Base-by-base conservation (phyloP, 371 early-diverging fungal species). In the Mortierella sp. region DNA sequence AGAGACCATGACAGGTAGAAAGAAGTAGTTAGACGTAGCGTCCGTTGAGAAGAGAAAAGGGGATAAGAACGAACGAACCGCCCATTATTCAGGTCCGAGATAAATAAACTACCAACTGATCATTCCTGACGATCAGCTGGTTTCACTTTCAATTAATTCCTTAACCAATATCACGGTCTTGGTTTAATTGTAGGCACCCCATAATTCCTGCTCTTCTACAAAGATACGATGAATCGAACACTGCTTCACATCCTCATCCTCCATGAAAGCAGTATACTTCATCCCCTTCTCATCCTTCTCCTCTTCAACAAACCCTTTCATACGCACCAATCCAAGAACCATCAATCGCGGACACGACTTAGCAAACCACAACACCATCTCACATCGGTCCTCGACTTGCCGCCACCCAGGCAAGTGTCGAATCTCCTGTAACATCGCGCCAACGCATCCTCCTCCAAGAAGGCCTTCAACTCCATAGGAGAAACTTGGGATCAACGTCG, bases 351-450 rank as follows among this genome's bases (percentile, higher is more conserved):
- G 63, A 60, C 31, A 60, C 34, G 19, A 31, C 26, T 19, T 60
- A 14, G 63, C 63, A 60, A 60, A 60, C 63, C 31, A 60, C 63
- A 60, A 31, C 63, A 60, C 34, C 63, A 60, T 28, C 63, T 28
- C 63, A 3, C 28, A 6, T 14, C 19, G 63, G 3, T 60, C 63
- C 31, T 19, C 63, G 31, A 19, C 34, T 16, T 31, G 16, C 63
- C 63, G 31, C 63, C 63, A 60, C 8, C 7, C 2, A 31, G 63
- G 63, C 63, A 60, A 31, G 9, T 7, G 8, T 4, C 63, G 31
- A 19, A 60, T 31, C 63, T 60, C 63, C 14, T 60, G 14, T 31
- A 60, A 16, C 0, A 19, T 60, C 16, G 28, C 34, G 3, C 28
- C 19, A 31, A 60, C 5, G 5, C 42, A 14, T 4, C 63, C 63